A percentile compares a stretch with the other conserved stretches of the same genome.
These are phyloP conservation scores for Phylloporus arenicola DNA, from an alignment of 768 basidiomycete species.

Conservation along the genomic window DNA sequence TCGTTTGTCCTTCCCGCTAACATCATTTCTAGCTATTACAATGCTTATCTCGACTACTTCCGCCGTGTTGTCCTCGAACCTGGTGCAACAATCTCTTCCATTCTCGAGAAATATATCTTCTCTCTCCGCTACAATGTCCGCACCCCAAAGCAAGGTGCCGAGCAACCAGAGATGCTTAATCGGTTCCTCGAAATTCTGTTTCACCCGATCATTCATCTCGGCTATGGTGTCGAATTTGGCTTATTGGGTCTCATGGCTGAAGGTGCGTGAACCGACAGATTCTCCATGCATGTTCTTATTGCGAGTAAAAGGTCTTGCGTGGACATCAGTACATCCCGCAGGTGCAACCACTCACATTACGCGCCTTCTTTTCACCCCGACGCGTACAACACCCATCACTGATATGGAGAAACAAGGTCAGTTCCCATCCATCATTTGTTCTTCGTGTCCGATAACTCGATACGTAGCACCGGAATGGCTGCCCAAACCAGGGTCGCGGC, in stretches of 20 bases:
- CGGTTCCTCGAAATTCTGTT: constrained; percentile 55
- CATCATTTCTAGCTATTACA: constrained; percentile 24
- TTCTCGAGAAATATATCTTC: constrained; percentile 62
- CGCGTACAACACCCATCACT: constrained; percentile 17
- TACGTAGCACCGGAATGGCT: constrained; percentile 20
- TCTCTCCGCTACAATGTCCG: constrained; percentile 45
- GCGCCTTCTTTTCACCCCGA: constrained; percentile 26
- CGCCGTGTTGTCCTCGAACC: constrained; percentile 27
- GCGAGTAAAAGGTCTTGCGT: constrained; percentile 49
- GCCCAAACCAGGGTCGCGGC: constrained; percentile 30
- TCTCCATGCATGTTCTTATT: not conserved
- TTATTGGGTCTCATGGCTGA: constrained; percentile 59
- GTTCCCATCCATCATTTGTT: not conserved
- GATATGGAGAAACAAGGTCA: constrained; percentile 20
- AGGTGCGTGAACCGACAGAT: constrained; percentile 33
- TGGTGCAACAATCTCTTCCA: constrained; percentile 25
- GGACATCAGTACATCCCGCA: constrained; percentile 46
- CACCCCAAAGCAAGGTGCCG: constrained; percentile 19
- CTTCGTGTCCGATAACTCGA: not conserved
- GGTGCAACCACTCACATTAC: constrained; percentile 34
- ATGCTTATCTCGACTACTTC: constrained; percentile 31
- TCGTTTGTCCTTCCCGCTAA: not conserved
- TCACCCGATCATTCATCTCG: constrained; percentile 62
- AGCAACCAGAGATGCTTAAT: constrained; percentile 53
- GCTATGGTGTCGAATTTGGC: constrained; percentile 61